Evolutionary conservation across 768 basidiomycete genomes (phyloP), one percentile per base, ranked within the genome.

Genomic region (Phaeolepiota aurea): DNA sequence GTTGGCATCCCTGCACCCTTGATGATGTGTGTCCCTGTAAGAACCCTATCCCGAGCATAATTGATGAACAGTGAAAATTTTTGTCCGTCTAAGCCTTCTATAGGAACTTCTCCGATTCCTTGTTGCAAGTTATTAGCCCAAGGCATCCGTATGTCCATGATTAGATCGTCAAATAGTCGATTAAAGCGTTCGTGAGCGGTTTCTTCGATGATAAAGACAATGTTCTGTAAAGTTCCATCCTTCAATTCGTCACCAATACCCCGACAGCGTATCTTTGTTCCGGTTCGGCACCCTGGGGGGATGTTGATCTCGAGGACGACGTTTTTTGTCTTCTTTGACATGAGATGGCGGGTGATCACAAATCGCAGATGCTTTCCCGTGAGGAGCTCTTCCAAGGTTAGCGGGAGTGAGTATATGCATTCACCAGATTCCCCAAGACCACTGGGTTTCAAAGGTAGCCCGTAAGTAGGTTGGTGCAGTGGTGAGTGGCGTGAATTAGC

Each of bases 1-100:
- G 78, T 63, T 30, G 79, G 79, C 82, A 85, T 85, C n/a, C 82
- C 82, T 40, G 74, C 77, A 31, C 76, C 79, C 50, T 64, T 64
- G 40, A 80, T 60, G 30, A 68, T 61, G 32, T 68, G 55, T 44
- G 70, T 66, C 12, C 77, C 79, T 38, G 65, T 69, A 40, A 73
- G 59, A 3, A 58, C 61, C 49, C 67, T 67, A 47, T 74, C 71
- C 48, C 71, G 64, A 31, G 72, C 66, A 46, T 71, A 71, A 42
- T 80, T 76, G 41, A 83, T 68, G 23, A 60, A 54, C 32, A 82
- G 58, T 3, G 57, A 54, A 30, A 78, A 61, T 30, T 70, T 63
- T 46, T 74, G 61, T n/a, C 77, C 76, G 43, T 81, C 76, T 44
- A 86, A 61, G 1, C 78, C 79, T 30, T 61, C 57, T 41, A 83